These are phyloP conservation scores for Myxozyma melibiosi DNA, from an alignment of 805 yeast species.

Conservation along the genomic window DNA sequence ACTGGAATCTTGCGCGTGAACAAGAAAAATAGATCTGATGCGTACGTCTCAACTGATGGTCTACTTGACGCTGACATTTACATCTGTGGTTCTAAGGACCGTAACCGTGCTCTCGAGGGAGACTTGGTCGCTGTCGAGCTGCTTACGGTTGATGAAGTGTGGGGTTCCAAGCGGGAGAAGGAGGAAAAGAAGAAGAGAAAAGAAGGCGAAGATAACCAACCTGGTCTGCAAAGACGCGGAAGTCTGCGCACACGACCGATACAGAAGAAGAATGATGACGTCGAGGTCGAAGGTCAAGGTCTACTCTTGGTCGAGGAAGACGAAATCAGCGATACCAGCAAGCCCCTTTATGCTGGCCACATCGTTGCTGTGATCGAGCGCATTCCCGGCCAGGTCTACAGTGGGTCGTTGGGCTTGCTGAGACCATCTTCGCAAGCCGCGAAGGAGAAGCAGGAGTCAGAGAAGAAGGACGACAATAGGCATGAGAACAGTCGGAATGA, in stretches of 20 bases:
- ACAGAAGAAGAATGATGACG: constrained; percentile 96
- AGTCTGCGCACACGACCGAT: constrained; percentile 94
- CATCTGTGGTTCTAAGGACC: constrained; percentile 97
- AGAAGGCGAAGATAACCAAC: constrained; percentile 49
- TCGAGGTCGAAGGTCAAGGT: constrained; percentile 97
- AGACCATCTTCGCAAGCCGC: constrained; percentile 95
- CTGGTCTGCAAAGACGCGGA: constrained; percentile 73
- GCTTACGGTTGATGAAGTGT: constrained; percentile 93
- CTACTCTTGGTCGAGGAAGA: constrained; percentile 90
- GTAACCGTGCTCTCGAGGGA: constrained; percentile 96
- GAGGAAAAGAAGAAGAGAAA: constrained; percentile 95
- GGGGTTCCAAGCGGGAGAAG: constrained; percentile 95
- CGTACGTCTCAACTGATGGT: constrained; percentile 97
- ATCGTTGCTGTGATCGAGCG: constrained; percentile 98
- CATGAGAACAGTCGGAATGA: constrained; percentile 37
- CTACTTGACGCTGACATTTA: constrained; percentile 94
- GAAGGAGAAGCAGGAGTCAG: constrained; percentile 60
- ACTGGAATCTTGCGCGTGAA: constrained; percentile 92
- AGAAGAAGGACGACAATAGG: constrained; percentile 40
- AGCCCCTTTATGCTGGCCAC: constrained; percentile 96
- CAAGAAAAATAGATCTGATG: constrained; percentile 95
- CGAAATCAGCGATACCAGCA: constrained; percentile 87
- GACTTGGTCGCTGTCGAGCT: constrained; percentile 95
- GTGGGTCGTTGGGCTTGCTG: constrained; percentile 84
- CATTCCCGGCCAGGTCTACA: constrained; percentile 92